Percentiles rank a stretch among this genome's conserved stretches.
phyloP scores from a whole-genome alignment of 805 yeast genomes.

The Candida nitratophila region DNA sequence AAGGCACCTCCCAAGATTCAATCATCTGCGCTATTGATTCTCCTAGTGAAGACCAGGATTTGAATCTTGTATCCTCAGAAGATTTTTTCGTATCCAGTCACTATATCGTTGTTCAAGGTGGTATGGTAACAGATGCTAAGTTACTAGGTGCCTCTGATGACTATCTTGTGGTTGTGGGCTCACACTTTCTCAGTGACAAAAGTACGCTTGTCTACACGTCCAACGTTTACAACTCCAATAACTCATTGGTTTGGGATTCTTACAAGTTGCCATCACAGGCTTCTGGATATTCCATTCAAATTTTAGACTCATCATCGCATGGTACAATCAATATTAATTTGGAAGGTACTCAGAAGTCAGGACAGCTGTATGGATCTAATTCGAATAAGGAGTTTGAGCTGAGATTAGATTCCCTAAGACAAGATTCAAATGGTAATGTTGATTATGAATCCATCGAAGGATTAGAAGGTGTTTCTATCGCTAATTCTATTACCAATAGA shows the following conservation, averaged over 20 bases:
- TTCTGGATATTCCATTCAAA: constrained; percentile 1
- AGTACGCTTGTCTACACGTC: constrained; percentile 25
- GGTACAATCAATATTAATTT: constrained; percentile 4
- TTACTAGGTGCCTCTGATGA: constrained; percentile 28
- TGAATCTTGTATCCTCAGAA: constrained; percentile 31
- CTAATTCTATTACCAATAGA: constrained; percentile 29
- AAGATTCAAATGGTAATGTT: constrained; percentile 30
- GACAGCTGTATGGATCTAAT: constrained; percentile 2
- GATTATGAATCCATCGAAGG: constrained; percentile 39
- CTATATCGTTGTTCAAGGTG: constrained; percentile 24
- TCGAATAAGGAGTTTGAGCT: constrained; percentile 3
- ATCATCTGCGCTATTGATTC: constrained; percentile 40
- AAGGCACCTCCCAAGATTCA: constrained; percentile 18
- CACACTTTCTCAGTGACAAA: constrained; percentile 15
- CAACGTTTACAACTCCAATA: constrained; percentile 22
- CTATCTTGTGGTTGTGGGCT: constrained; percentile 28
- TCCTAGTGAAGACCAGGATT: constrained; percentile 20
- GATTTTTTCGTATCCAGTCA: constrained; percentile 36
- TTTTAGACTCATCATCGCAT: constrained; percentile 8
- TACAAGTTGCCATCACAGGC: constrained; percentile 23
- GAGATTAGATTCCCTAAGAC: constrained; percentile 5
- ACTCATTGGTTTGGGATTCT: too few relatives aligned
- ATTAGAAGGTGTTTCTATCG: constrained; percentile 35
- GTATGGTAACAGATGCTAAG: constrained; percentile 23
- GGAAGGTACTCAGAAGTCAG: constrained; percentile 1